Base-by-base conservation (phyloP, 1,284 basidiomycete species). In the Calocybe gambosa region DNA sequence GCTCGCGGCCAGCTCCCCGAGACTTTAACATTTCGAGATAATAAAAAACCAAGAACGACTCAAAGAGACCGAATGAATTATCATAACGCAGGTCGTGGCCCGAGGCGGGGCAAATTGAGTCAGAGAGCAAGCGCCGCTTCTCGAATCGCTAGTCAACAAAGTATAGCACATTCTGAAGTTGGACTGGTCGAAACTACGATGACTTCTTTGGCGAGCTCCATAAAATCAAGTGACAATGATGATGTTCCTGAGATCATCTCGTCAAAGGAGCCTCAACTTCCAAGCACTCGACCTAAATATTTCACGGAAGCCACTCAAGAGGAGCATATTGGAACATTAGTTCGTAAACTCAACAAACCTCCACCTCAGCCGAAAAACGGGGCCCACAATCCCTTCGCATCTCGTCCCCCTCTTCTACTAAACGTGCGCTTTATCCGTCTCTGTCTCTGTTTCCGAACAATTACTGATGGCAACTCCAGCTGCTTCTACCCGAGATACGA, bases 401-500 rank as follows among this genome's bases (percentile, higher is more conserved):
- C 78, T 10, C 74, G 80, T 16, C 75, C 82, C 4, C 81, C 79
- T 8, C 72, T 93, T 28, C 68, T 93, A 45, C 83, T 83, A 50
- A 88, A 85, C 52, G 89, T 92, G 61, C 62, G 82, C n/a, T n/a
- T n/a, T 64, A n/a, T 21, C 42, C 16, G 16, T 12, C 9, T n/a
- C 13, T 38, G 16, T 47, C 13, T 28, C 34, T 15, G 33, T 26
- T 15, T 34, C 29, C 33, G 21, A 18, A 7, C 29, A 26, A n/a
- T 39, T 21, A 39, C 38, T 49, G 29, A 20, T 39, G 15, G 26
- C 35, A 38, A 50, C 3, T 41, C 23, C 47, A 92, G 84, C 68
- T 96, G n/a, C 75, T 98, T 5, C 72, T 86, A 16, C 88, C 86
- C 9, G 94, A 98, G 59, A 93, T 97, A 42, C 80, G 85, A 21